phyloP scores from a whole-genome alignment of 2,329 filamentous ascomycete genomes.

The Neobulgaria alba region DNA sequence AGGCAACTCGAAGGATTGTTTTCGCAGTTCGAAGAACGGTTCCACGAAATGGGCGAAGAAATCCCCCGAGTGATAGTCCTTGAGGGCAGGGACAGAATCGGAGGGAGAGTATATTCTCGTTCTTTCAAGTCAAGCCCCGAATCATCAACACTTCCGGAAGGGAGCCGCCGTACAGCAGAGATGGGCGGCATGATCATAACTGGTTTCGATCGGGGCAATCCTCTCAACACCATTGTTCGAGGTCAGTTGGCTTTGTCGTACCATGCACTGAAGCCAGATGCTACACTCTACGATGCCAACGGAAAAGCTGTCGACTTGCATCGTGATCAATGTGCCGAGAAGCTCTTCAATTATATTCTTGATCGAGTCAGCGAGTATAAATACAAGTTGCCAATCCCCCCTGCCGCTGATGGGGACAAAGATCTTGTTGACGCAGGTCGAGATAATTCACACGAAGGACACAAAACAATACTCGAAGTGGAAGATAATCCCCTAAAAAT shows the following conservation, averaged over 20 bases:
- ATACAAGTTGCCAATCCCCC: constrained; percentile 60
- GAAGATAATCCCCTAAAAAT: constrained; percentile 55
- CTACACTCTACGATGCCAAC: constrained; percentile 81
- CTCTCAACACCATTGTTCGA: constrained; percentile 81
- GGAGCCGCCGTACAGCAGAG: constrained; percentile 70
- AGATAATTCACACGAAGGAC: constrained; percentile 63
- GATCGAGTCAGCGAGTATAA: constrained; percentile 89
- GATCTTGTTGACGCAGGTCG: constrained; percentile 74
- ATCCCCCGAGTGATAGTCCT: constrained; percentile 70
- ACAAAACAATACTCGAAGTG: constrained; percentile 61
- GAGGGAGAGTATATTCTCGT: constrained; percentile 87
- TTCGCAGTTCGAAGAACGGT: constrained; percentile 64
- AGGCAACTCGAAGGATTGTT: constrained; percentile 85
- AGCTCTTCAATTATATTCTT: constrained; percentile 88
- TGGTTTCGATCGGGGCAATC: constrained; percentile 92
- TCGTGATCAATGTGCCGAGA: constrained; percentile 77
- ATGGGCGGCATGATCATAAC: constrained; percentile 99
- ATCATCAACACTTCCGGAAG: constrained; percentile 44
- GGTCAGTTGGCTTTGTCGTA: constrained; percentile 84
- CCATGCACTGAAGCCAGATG: constrained; percentile 68
- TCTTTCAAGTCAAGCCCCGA: constrained; percentile 51
- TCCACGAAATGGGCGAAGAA: constrained; percentile 55
- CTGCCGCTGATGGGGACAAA: constrained; percentile 73
- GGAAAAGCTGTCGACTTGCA: constrained; percentile 69
- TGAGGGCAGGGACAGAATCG: constrained; percentile 80